Evolutionary conservation across 2,329 filamentous ascomycete genomes (phyloP), one percentile per base, ranked within the genome.

Genomic region (Cytospora mali): DNA sequence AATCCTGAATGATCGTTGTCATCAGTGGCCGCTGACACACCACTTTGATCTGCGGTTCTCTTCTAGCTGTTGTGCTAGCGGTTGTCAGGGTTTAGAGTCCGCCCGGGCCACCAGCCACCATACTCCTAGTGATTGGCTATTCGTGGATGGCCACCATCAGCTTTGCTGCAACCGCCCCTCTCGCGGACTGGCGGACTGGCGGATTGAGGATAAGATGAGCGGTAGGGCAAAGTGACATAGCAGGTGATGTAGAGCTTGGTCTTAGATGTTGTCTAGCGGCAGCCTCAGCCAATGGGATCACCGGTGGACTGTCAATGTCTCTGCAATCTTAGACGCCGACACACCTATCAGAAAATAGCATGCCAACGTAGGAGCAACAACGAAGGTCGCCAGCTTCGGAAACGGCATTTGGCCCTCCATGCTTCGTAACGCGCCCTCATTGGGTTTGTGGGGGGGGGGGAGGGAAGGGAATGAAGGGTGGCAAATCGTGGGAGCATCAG

Each of bases 251-350:
- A 51, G 27, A 56, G 48, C 7, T 35, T 18, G 35, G 60, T 62
- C 60, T 58, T 50, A 52, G 48, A 57, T 46, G 60, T 39, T 58
- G 54, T 28, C 50, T 53, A 21, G n/a, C 48, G 25, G 46, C 31
- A 35, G 16, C 35, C 29, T 39, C 52, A 52, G 48, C 53, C 53
- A 57, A 58, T 62, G 56, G 31, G 51, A 62, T 23, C 55, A 29
- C 7, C 52, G 48, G 58, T 53, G 25, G 50, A 51, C 49, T 25
- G 50, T 31, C 42, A 21, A 33, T 62, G 54, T 64, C 51, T 49
- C 42, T 59, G 52, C 48, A 55, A 56, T 56, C 42, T 62, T 55
- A 59, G 55, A 59, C 52, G 55, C 58, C 55, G 58, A 54, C 46
- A 56, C 59, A 58, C 42, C 48, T 46, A 58, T 51, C 55, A 54